Conservation (phyloP, 108 stramenopile species). For the Pinguiococcus pyrenoidosus region DNA sequence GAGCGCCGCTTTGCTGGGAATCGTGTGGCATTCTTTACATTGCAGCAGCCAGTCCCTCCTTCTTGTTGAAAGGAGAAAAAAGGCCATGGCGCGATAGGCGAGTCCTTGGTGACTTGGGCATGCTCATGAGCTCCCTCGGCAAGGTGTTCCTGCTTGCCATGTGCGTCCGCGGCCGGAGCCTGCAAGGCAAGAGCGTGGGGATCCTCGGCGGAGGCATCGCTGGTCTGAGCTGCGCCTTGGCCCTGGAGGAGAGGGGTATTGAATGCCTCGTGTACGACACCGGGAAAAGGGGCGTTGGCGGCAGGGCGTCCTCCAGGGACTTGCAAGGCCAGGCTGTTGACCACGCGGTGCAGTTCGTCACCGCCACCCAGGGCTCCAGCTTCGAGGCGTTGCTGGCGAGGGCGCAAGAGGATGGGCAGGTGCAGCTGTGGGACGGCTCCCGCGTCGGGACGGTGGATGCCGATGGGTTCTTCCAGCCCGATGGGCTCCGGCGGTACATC, state of each 20-base stretch:
- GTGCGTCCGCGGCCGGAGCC: no score
- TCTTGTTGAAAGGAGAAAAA: no score
- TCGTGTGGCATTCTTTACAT: no score
- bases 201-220: neutral
- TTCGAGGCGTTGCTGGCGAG: neutral
- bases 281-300: conserved; percentile 59
- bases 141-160: no score
- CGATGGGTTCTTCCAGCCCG: conserved; percentile 18
- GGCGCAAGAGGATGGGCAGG: neutral
- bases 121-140: no score
- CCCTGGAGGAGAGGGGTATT: neutral
- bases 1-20: no score
- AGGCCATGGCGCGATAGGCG: no score
- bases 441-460: conserved; percentile 20
- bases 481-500: conserved; percentile 54
- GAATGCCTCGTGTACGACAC: conserved; percentile 49
- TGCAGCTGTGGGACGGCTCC: neutral
- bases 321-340: conserved; percentile 44
- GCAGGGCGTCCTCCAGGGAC: conserved; percentile 51
- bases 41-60: no score
- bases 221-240: neutral
- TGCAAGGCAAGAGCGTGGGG: neutral
- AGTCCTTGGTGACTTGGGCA: no score
- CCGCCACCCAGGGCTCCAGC: conserved; percentile 11
- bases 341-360: conserved; percentile 61